Evolutionary conservation across 768 basidiomycete genomes (phyloP), one percentile per base, ranked within the genome.

Genomic region (Dioszegia hungarica): DNA sequence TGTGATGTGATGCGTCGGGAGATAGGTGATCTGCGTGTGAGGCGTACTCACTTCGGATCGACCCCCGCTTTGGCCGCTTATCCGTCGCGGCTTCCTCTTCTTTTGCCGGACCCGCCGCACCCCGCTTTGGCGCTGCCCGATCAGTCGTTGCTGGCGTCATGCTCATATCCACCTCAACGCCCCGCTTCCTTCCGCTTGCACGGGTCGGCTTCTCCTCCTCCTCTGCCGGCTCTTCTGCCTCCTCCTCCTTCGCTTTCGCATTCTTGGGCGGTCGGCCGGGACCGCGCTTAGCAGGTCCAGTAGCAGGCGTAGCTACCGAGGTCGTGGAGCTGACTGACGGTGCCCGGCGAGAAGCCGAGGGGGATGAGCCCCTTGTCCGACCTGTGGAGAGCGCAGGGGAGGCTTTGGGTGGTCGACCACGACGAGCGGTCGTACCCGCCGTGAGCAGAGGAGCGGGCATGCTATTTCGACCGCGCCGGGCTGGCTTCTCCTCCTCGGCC

Each of bases 261-360:
- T 5, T 17, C 36, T n/a, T 51, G 6, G 49, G 11, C 10, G 49
- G 49, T 20, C 47, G 19, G 8, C 36, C 36, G 8, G 27, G 49
- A 38, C 49, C 37, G 19, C 37, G 43, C 19, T 59, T 48, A 1
- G 22, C 15, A 25, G 29, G 5, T 4, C 9, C 53, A 28, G 22
- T 29, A 22, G 47, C 47, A n/a, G 58, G 64, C 24, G 63, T 58
- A 14, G 61, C 55, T 2, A 24, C 43, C n/a, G 65, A 64, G 6
- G 56, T 55, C 14, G 54, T 60, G 9, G 66, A 67, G 5, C 54
- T 28, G 0, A 70, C 68, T 3, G 61, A 63, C 5, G 61, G 47
- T 25, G 62, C 65, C 11, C 67, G 61, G 24, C 64, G 56, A 1
- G 67, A 69, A 1, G 46, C 49, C n/a, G 62, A 47, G n/a, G 67